phyloP scores from a whole-genome alignment of 1,139 yeast genomes.

The Yamadazyma jaroonii region DNA sequence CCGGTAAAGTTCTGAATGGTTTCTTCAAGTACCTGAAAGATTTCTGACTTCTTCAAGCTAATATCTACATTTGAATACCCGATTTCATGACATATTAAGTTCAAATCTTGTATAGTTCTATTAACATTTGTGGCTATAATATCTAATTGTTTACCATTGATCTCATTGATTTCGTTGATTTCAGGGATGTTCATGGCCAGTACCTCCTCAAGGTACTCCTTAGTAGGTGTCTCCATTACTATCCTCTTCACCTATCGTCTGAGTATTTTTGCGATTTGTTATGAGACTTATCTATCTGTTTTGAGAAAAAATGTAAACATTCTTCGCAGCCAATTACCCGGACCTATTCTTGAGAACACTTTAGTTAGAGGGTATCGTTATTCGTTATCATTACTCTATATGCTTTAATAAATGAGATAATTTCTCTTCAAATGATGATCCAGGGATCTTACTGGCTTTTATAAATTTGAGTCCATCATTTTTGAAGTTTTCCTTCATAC shows the following conservation, averaged over 20 bases:
- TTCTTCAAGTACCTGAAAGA: conserved; percentile 38
- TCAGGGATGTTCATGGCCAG: conserved; percentile 1
- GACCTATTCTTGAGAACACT: too few relatives aligned
- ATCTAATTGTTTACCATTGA: conserved; percentile 20
- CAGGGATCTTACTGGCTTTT: neutral
- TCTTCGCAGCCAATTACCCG: neutral
- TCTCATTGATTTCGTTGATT: conserved; percentile 3
- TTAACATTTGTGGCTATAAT: conserved; percentile 29
- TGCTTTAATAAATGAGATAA: conserved; percentile 1
- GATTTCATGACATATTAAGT: conserved; percentile 32
- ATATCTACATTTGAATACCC: conserved; percentile 39
- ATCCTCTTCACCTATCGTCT: neutral
- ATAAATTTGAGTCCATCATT: conserved; percentile 17
- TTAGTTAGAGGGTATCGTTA: neutral
- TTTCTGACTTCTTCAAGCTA: conserved; percentile 33
- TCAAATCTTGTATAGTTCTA: conserved; percentile 32
- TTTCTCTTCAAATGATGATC: conserved; percentile 6
- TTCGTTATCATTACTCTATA: neutral
- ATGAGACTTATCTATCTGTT: conserved; percentile 4
- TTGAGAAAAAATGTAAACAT: conserved; percentile 4
- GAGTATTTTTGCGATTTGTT: conserved; percentile 3
- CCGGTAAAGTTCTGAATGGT: conserved; percentile 35
- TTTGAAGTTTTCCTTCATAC: conserved; percentile 20
- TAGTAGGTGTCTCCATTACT: conserved; percentile 7
- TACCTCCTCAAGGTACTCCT: neutral